Evolutionary conservation across 2,329 filamentous ascomycete species (phyloP).

Genomic region (Ascochyta fabae): DNA sequence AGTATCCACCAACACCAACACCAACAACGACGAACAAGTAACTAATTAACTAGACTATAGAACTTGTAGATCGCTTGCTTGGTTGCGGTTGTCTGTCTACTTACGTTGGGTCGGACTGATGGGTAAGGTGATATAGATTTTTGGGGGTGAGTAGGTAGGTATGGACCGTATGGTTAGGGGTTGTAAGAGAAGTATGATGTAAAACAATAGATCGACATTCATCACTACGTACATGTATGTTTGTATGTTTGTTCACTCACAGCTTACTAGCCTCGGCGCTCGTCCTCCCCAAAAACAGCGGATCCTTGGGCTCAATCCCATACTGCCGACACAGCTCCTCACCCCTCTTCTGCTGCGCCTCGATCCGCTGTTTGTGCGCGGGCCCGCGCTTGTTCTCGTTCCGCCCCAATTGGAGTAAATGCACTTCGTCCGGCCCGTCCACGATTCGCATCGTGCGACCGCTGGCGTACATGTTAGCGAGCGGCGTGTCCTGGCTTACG

Average conservation of each 20-base stretch:
- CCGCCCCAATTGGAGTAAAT: constrained; percentile 72
- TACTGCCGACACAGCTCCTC: constrained; percentile 70
- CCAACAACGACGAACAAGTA: no score
- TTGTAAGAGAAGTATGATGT: no score
- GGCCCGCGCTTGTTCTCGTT: constrained; percentile 78
- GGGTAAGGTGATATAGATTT: no score
- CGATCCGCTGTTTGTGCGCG: constrained; percentile 67
- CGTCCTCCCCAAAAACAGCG: constrained; percentile 51
- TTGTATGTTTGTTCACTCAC: constrained; percentile 25
- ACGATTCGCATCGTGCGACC: constrained; percentile 84
- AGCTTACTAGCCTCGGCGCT: constrained; percentile 51
- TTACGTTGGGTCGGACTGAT: no score
- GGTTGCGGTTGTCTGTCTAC: no score
- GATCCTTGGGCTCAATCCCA: constrained; percentile 53
- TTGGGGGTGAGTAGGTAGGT: no score
- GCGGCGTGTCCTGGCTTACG: constrained; percentile 91
- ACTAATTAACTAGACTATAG: no score
- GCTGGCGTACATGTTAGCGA: constrained; percentile 77
- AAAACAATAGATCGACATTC: no score
- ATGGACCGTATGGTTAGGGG: no score
- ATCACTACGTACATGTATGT: no score
- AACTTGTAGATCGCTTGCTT: no score
- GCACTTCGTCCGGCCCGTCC: constrained; percentile 96
- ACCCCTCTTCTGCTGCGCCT: constrained; percentile 69
- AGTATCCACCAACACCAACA: no score